Evolutionary conservation across 1,284 basidiomycete genomes (phyloP), one percentile per base, ranked within the genome.

Genomic region (Ceratobasidium sp.): DNA sequence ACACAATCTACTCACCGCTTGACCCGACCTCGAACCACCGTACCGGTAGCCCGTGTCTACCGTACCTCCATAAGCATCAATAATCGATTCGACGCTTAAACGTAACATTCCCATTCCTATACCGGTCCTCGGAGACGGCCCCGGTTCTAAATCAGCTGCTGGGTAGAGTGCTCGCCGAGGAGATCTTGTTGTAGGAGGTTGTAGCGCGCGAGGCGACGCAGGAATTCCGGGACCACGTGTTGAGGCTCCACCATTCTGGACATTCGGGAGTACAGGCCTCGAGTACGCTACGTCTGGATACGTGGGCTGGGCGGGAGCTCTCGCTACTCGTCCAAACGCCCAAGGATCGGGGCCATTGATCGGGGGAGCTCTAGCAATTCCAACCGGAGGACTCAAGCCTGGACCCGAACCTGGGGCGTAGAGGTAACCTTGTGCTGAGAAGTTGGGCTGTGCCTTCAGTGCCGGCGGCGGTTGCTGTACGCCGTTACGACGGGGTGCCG

Each of bases 61-160:
- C 46, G 33, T 46, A 13, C 53, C 72, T 55, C 72, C 75, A 49
- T 77, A 77, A 4, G 75, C 63, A 40, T 77, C 75, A 44, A 77
- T 77, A 12, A 77, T 77, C 42, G 75, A 77, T 49, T 77, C 75
- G 13, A 56, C 64, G 55, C 75, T 77, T 42, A 77, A 42, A 46
- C 75, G 75, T 26, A 77, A 40, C 75, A 77, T 77, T 4, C 53
- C 64, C 40, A 77, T 18, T 1, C 75, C 75, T n/a, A 77, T 77
- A 10, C 42, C 42, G 23, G 46, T 46, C 10, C 64, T 64, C 9
- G 75, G 75, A 4, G 64, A 46, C 3, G 73, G 44, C 9, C 51
- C 39, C n/a, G 75, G 64, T 33, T 39, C 63, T 33, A 49, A 55
- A 39, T 18, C 33, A 18, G 51, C 53, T 20, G 26, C 33, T 23